Percentiles rank a stretch among this genome's conserved stretches.
phyloP scores from a whole-genome alignment of 228 moss, liverwort and hornwort genomes.

The Sphagnum magellanicum region DNA sequence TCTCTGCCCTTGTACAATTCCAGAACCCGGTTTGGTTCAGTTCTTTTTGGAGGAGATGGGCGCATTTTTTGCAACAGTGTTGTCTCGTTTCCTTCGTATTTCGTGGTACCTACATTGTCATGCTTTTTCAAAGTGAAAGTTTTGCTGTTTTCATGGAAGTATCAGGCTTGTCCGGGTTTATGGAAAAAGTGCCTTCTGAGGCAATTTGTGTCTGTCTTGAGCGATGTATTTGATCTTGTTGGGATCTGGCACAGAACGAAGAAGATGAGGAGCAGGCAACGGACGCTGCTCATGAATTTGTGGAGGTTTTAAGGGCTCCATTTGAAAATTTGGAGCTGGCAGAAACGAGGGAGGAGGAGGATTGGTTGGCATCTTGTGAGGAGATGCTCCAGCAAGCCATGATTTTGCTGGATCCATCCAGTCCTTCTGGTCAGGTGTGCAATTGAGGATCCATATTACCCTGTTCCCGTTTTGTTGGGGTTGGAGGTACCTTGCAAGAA shows the following conservation, averaged over 20 bases:
- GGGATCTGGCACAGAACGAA: background rate
- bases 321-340: conserved; percentile 27
- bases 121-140: too few species aligned
- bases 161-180: background rate
- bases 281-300: conserved; percentile 2
- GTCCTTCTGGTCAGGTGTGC: conserved; percentile 31
- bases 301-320: conserved; percentile 28
- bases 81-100: too few species aligned
- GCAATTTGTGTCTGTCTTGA: background rate
- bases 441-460: too few species aligned
- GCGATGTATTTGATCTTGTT: background rate
- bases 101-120: too few species aligned
- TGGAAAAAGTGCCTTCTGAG: background rate
- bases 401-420: conserved; percentile 30
- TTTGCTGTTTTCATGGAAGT: background rate
- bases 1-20: too few species aligned
- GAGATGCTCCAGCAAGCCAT: conserved; percentile 21
- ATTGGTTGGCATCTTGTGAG: conserved; percentile 33
- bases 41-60: too few species aligned
- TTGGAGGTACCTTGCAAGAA: too few species aligned
- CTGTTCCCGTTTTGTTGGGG: background rate
- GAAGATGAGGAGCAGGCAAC: background rate
- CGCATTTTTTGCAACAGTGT: too few species aligned
- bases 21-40: too few species aligned
- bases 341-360: conserved; percentile 6